phyloP scores from a whole-genome alignment of 257 asterid species.

The Ajuga chamaepitys region DNA sequence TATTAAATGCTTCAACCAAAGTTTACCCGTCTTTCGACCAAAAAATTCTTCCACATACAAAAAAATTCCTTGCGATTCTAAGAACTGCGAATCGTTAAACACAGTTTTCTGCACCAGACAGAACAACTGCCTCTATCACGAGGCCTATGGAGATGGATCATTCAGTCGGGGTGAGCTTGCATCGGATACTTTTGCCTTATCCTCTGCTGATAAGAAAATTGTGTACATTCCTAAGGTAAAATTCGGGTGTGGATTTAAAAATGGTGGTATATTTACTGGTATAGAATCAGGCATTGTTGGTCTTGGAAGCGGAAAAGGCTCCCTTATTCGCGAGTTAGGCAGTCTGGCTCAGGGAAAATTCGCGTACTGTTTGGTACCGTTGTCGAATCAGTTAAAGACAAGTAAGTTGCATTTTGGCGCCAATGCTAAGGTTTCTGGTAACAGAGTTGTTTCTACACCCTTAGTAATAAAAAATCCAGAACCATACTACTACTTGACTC shows the following conservation, averaged over 20 bases:
- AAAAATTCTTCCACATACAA: slow-evolving; percentile 12
- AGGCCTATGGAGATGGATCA: no score
- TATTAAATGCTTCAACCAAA: slow-evolving; percentile 22
- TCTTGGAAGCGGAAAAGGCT: slow-evolving; percentile 31
- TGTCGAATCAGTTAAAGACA: not conserved
- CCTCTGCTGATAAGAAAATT: not conserved
- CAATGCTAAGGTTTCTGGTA: slow-evolving; percentile 13
- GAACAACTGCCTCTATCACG: slow-evolving; percentile 14
- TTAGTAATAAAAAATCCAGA: not conserved
- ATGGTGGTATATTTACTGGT: slow-evolving; percentile 3
- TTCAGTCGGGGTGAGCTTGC: no score
- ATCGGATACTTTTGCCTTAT: slow-evolving; percentile 17
- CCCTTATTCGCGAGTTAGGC: slow-evolving; percentile 25
- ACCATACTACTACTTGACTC: no score
- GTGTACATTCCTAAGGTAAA: not conserved
- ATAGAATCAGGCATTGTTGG: slow-evolving; percentile 33
- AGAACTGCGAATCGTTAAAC: slow-evolving; percentile 1
- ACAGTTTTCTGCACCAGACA: not conserved
- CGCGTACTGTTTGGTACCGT: slow-evolving; percentile 32
- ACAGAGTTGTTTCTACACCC: slow-evolving; percentile 21
- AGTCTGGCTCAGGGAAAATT: slow-evolving; percentile 16
- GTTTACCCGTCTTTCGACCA: slow-evolving; percentile 19
- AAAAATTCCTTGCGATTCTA: not conserved
- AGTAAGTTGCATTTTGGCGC: slow-evolving; percentile 29
- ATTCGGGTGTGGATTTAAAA: slow-evolving; percentile 31